Conservation (phyloP, 2,329 filamentous ascomycete species). For the Aphanocladium album region DNA sequence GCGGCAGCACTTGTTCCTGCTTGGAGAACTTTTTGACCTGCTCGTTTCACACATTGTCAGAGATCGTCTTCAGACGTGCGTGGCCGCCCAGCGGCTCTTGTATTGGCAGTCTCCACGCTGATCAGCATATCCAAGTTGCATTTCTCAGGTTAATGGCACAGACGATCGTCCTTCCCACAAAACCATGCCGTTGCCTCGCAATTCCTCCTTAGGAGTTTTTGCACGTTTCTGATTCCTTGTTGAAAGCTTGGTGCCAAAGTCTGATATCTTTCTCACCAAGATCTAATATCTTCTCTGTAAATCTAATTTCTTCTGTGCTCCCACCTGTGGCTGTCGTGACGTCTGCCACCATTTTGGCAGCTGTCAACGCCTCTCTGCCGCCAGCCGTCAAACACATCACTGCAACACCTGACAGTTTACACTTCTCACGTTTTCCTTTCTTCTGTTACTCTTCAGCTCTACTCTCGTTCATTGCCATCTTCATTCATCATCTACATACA, state of each 20-base stretch:
- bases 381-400: neutral
- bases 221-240: no score
- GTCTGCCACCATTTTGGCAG: neutral
- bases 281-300: no score
- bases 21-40: neutral
- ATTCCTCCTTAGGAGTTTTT: no score
- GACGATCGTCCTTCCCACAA: neutral
- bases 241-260: no score
- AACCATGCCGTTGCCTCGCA: no score
- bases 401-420: slow-evolving; percentile 7
- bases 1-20: neutral
- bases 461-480: neutral
- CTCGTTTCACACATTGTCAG: slow-evolving; percentile 1
- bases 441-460: neutral
- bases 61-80: neutral
- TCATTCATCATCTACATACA: neutral
- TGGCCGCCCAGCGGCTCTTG: no score
- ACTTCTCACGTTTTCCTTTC: neutral
- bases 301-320: neutral
- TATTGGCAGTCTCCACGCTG: neutral
- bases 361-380: neutral
- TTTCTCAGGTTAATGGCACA: neutral
- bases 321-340: neutral
- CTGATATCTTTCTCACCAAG: no score
- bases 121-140: neutral